Evolutionary conservation across 768 basidiomycete genomes (phyloP), one percentile per base, ranked within the genome.

Genomic region (Cantharellus cinnabarinus): DNA sequence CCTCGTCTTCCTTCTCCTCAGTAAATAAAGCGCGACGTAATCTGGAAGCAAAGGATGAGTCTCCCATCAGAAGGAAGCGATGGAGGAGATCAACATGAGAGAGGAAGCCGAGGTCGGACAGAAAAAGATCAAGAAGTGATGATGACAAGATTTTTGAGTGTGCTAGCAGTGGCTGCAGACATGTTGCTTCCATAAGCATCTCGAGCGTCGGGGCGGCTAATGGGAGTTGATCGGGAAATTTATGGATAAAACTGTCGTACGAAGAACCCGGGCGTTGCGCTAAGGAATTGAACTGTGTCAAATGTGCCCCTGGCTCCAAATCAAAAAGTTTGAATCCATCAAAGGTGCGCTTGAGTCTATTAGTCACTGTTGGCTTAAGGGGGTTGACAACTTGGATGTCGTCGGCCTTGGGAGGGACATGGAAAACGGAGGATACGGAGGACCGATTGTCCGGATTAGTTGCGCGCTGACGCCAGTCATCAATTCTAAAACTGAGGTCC

Each of bases 21-120:
- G 83, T 83, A 69, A 93, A 91, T 10, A 94, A 71, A 0, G 90
- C 86, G 2, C 71, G 70, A 14, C 77, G 72, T 7, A 94, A 75
- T 3, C 83, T 78, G 4, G 75, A 73, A 64, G 80, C 82, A 72
- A 93, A 94, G 4, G 60, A 52, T 3, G 66, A 63, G 58, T 70
- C 67, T 4, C 65, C 65, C 42, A 67, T 65, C 2, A 71, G 63
- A 61, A 67, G 65, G 61, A 67, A 71, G 3, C 67, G 56, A 2
- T 59, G 59, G 4, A 71, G 66, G 48, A 69, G 60, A 50, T 70
- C 68, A 1, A 81, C 70, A 39, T 82, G 79, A 0, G 81, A 78
- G 1, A 83, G 79, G 52, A 90, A 71, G 14, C 89, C 73, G 56
- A 90, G 75, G 64, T 86, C 89, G 2, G 83, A 83, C 20, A 90